Base-by-base conservation (phyloP, 192 early-diverging fungal genomes). In the Coemansia sp. region DNA sequence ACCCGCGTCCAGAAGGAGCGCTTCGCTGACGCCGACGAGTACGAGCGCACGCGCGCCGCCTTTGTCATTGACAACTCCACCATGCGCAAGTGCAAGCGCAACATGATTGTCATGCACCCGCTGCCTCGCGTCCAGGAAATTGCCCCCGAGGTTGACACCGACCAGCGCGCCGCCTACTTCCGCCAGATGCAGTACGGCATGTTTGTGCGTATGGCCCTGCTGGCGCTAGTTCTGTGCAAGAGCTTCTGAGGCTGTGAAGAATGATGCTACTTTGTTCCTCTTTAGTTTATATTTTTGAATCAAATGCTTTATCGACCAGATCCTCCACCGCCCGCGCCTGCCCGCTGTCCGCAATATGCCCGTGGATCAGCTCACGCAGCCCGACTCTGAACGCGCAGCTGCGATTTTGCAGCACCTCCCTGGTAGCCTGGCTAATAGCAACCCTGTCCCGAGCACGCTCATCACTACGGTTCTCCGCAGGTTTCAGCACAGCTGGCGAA, bases 41-140 rank as follows among this genome's bases (percentile, higher is more conserved):
- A 99, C 64, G 83, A 93, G 50, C 53, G 65, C 4, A 86, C 91
- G 48, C 84, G 83, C 70, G 81, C 81, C 45, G 63, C 83, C 18
- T 96, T 85, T 65, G 80, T 96, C 40, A 84, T 99, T 56, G 92
- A 89, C 77, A 94, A 93, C 72, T 79, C 85, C 70, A 74, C 87
- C 25, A 78, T 99, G 74, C 79, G 80, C 68, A 84, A 83, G 59
- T 91, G 92, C 54, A 97, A 99, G 79, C 72, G 86, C 22, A 86
- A 94, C 66, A 97, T 99, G 96, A 89, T 97, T 65, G 88, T 99
- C 33, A 95, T 98, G 94, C 95, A 98, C 82, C 94, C 95, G 50
- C 79, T 98, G 61, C 95, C 95, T 9, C 84, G 95, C 63, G 86
- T 96, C 21, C 83, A 85, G 23, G 96, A 97, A 74, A 95, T 99